These are phyloP conservation scores for Mrakiaceae sp. DNA, from an alignment of 1,284 basidiomycete species.

Conservation along the genomic window DNA sequence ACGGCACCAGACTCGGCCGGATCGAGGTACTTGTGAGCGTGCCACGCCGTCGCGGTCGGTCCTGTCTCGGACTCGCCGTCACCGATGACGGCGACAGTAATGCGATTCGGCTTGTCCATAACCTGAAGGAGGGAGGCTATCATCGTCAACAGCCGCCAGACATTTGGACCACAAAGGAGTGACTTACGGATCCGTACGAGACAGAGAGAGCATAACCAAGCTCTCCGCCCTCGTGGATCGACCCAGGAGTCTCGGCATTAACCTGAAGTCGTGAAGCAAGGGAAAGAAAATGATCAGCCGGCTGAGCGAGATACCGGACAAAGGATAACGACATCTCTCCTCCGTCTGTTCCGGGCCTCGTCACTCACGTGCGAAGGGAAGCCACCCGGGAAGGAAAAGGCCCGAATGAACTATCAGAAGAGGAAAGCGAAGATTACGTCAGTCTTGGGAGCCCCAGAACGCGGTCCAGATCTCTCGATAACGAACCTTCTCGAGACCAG, in stretches of 20 bases:
- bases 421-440: neutral
- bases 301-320: neutral
- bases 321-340: neutral
- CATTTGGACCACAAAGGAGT: neutral
- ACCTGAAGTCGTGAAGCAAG: constrained; percentile 25
- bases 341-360: neutral
- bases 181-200: constrained; percentile 53
- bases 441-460: neutral
- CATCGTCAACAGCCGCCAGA: neutral
- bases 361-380: constrained; percentile 41
- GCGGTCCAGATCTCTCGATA: constrained; percentile 22
- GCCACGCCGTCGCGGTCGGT: constrained; percentile 70
- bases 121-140: constrained; percentile 27
- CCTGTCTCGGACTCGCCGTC: constrained; percentile 83
- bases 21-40: constrained; percentile 71
- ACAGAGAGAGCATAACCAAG: constrained; percentile 78
- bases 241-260: constrained; percentile 69
- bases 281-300: neutral
- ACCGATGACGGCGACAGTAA: constrained; percentile 66
- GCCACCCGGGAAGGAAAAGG: constrained; percentile 40
- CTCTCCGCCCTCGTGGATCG: constrained; percentile 81
- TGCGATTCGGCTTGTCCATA: constrained; percentile 78
- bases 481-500: constrained; percentile 56
- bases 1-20: constrained; percentile 84
- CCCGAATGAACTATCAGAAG: constrained; percentile 26